These are phyloP conservation scores for Diplodia scrobiculata DNA, from an alignment of 2,329 filamentous ascomycete species.

Conservation along the genomic window DNA sequence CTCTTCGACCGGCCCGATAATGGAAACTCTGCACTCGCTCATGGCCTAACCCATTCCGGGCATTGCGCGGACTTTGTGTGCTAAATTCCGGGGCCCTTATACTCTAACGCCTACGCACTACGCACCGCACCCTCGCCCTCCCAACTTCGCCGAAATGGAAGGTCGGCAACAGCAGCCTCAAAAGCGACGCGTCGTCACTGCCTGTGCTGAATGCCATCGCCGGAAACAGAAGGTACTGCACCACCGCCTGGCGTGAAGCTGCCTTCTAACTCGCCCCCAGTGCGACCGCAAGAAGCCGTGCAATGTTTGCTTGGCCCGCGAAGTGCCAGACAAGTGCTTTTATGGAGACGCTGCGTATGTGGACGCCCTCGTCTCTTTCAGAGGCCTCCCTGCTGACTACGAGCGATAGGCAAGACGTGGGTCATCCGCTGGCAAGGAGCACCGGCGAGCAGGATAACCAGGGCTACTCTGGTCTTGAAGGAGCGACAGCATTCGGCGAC, in stretches of 20 bases:
- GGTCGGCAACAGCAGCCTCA: background rate
- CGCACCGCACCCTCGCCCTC: background rate
- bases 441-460: background rate
- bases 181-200: conserved; percentile 2
- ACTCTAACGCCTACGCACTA: background rate
- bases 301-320: conserved; percentile 13
- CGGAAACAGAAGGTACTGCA: conserved; percentile 8
- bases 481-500: conserved; percentile 1
- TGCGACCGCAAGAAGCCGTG: conserved; percentile 20
- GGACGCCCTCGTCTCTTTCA: background rate
- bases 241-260: background rate
- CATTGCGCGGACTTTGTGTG: background rate
- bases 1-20: background rate
- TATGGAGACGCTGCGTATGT: conserved; percentile 4
- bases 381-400: background rate
- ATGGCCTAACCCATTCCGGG: background rate
- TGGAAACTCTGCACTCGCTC: background rate
- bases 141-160: background rate
- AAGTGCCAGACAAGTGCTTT: conserved; percentile 11
- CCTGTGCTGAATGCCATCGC: conserved; percentile 14
- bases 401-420: background rate
- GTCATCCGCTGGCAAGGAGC: background rate
- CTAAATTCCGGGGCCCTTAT: background rate
- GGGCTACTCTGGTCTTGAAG: conserved; percentile 7
- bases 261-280: background rate